Conservation (phyloP, 768 basidiomycete species). For the Floccularia luteovirens region DNA sequence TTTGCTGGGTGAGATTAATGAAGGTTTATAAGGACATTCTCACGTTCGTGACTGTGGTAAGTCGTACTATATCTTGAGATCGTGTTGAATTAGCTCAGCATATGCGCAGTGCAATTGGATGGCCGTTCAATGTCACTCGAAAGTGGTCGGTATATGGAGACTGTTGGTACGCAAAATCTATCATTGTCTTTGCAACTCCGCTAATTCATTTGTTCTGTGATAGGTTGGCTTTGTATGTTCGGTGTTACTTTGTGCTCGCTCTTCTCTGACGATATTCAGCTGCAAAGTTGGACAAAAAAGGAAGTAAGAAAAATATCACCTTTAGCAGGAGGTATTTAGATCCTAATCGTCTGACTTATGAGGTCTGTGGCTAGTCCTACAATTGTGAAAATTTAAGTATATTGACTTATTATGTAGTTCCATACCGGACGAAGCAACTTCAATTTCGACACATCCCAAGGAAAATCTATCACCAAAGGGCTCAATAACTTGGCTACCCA, state of each 20-base stretch:
- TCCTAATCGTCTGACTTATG: constrained; percentile 69
- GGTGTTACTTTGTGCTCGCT: too few relatives aligned
- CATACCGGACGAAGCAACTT: constrained; percentile 47
- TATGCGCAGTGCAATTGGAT: constrained; percentile 51
- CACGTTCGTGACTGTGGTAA: constrained; percentile 76
- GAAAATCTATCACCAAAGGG: constrained; percentile 45
- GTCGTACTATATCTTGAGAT: constrained; percentile 12
- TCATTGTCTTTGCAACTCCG: too few relatives aligned
- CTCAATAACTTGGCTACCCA: constrained; percentile 41
- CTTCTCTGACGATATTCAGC: constrained; percentile 26
- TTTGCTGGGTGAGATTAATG: too few relatives aligned
- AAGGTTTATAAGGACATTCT: too few relatives aligned
- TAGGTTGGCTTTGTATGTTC: constrained; percentile 59
- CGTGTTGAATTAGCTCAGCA: background rate
- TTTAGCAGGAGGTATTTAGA: constrained; percentile 74
- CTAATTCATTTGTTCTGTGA: constrained; percentile 7
- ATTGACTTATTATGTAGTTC: too few relatives aligned
- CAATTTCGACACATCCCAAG: constrained; percentile 56
- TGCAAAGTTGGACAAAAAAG: constrained; percentile 35
- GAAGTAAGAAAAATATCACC: constrained; percentile 40
- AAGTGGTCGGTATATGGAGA: constrained; percentile 90
- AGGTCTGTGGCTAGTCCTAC: constrained; percentile 28
- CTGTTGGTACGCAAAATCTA: constrained; percentile 74
- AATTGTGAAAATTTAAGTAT: background rate
- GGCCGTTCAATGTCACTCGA: constrained; percentile 73